Percentiles rank a stretch among this genome's conserved stretches.
phyloP scores from a whole-genome alignment of 2,329 filamentous ascomycete genomes.

The Alternaria hordeiaustralica region DNA sequence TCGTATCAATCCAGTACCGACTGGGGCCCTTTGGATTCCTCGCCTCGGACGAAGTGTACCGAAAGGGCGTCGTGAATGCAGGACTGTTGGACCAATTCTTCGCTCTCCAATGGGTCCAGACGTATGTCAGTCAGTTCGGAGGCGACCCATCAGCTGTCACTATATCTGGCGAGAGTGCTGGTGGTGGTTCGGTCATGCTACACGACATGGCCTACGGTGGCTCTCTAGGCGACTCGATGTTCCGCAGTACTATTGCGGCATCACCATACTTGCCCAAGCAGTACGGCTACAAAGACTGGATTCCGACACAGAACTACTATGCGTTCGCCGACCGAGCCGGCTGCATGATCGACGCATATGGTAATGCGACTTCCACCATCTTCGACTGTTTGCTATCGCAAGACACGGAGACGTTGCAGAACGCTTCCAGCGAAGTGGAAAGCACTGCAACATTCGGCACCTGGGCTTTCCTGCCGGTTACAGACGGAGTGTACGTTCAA shows the following conservation, averaged over 20 bases:
- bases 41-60: slow-evolving; percentile 46
- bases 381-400: slow-evolving; percentile 53
- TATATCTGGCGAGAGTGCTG: slow-evolving; percentile 49
- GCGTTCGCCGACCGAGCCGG: slow-evolving; percentile 49
- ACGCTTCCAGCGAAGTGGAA: slow-evolving; percentile 43
- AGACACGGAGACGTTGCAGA: slow-evolving; percentile 47
- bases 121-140: slow-evolving; percentile 51
- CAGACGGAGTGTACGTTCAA: slow-evolving; percentile 51
- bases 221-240: slow-evolving; percentile 40
- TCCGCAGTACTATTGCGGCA: slow-evolving; percentile 46
- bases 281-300: slow-evolving; percentile 57
- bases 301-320: slow-evolving; percentile 56
- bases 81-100: slow-evolving; percentile 57
- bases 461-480: slow-evolving; percentile 55
- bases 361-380: slow-evolving; percentile 36
- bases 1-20: slow-evolving; percentile 59
- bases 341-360: slow-evolving; percentile 26
- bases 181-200: slow-evolving; percentile 26
- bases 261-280: slow-evolving; percentile 63
- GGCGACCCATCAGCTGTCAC: slow-evolving; percentile 36
- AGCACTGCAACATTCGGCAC: slow-evolving; percentile 48
- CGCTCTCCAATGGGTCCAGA: slow-evolving; percentile 60
- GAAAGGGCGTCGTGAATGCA: slow-evolving; percentile 48
- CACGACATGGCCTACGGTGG: slow-evolving; percentile 46
- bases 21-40: slow-evolving; percentile 56